Conservation (phyloP, 2,329 filamentous ascomycete species). For the Aureobasidium sp. region DNA sequence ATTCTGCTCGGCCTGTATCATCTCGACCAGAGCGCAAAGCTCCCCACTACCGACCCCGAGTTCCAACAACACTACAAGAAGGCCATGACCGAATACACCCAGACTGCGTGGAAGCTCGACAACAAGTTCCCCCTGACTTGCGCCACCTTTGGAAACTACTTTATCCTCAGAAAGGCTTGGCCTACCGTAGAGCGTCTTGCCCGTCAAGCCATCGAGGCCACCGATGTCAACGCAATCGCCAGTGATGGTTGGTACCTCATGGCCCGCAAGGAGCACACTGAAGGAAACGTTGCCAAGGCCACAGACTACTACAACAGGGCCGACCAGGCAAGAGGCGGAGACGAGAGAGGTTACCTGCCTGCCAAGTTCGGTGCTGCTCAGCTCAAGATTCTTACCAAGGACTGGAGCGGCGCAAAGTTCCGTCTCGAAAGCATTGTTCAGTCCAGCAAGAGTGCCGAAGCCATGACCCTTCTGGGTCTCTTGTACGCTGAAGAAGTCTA, state of each 20-base stretch:
- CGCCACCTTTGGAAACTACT: conserved; percentile 83
- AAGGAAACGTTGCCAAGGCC: conserved; percentile 64
- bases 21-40: conserved; percentile 74
- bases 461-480: conserved; percentile 84
- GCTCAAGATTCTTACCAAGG: conserved; percentile 72
- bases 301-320: conserved; percentile 81
- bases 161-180: conserved; percentile 72
- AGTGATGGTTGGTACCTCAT: conserved; percentile 97
- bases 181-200: conserved; percentile 76
- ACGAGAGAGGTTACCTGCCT: conserved; percentile 84
- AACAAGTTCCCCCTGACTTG: conserved; percentile 85
- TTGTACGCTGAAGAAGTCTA: conserved; percentile 94
- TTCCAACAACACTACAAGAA: conserved; percentile 83
- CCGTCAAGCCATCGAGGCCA: conserved; percentile 88
- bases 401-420: conserved; percentile 86
- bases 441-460: conserved; percentile 72
- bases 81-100: conserved; percentile 89
- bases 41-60: conserved; percentile 72
- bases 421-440: conserved; percentile 90
- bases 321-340: conserved; percentile 82
- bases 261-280: conserved; percentile 82
- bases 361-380: conserved; percentile 93
- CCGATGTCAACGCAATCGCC: conserved; percentile 90
- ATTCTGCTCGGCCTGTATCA: conserved; percentile 86
- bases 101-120: conserved; percentile 87